Percentiles rank a stretch among this genome's conserved stretches.
Conservation (phyloP, 2,329 filamentous ascomycete species). For the Ascochyta viciae-villosae region DNA sequence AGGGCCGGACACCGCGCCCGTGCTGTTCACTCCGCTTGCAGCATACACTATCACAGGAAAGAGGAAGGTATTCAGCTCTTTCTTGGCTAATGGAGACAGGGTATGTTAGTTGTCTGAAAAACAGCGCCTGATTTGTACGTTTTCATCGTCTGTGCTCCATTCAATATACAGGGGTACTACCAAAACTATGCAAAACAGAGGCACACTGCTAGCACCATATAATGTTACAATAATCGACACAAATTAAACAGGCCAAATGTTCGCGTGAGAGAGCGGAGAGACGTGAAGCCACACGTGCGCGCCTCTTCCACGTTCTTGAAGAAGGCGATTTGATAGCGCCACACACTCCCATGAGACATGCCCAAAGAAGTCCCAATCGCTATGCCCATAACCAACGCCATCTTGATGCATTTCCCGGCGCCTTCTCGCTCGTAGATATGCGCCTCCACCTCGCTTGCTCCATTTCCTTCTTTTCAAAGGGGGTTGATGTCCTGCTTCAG, state of each 20-base stretch:
- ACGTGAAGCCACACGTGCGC: constrained; percentile 3
- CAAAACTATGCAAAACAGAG: background rate
- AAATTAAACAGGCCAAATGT: constrained; percentile 13
- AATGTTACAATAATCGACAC: constrained; percentile 29
- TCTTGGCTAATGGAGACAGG: background rate
- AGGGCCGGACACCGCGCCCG: background rate
- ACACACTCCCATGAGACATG: constrained; percentile 8
- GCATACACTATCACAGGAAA: background rate
- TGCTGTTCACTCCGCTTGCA: constrained; percentile 5
- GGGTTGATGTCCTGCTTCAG: background rate
- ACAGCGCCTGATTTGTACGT: background rate
- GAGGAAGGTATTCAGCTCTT: background rate
- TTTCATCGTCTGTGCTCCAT: background rate
- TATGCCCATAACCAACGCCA: constrained; percentile 33
- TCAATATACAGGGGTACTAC: background rate
- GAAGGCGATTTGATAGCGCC: constrained; percentile 12
- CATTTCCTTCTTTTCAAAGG: background rate
- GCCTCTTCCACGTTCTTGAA: constrained; percentile 1
- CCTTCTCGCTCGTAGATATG: background rate
- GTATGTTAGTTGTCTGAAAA: background rate
- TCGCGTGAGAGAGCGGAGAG: constrained; percentile 27
- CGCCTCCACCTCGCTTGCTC: background rate
- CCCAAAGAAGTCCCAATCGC: constrained; percentile 21
- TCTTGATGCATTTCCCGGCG: constrained; percentile 27
- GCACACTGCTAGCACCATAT: constrained; percentile 9